Conservation (phyloP, 2,329 filamentous ascomycete genomes). For the Epichloe uncinata region DNA sequence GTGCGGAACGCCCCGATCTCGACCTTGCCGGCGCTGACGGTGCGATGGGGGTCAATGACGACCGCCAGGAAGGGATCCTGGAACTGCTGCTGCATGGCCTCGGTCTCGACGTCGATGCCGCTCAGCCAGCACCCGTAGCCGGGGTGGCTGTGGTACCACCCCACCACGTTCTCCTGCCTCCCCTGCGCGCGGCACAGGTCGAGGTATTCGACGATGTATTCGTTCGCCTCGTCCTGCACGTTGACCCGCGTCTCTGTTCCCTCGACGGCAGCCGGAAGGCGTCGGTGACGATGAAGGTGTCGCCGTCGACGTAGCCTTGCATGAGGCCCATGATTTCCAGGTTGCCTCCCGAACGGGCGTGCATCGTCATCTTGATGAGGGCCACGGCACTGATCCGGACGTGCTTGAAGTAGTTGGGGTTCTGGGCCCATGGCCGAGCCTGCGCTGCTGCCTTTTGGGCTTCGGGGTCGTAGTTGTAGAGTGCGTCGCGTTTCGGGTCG, state of each 20-base stretch:
- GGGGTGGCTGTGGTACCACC: slow-evolving; percentile 97
- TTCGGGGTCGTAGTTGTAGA: slow-evolving; percentile 67
- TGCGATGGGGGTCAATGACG: slow-evolving; percentile 92
- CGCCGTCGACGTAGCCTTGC: slow-evolving; percentile 81
- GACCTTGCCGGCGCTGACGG: slow-evolving; percentile 86
- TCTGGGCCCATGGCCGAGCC: slow-evolving; percentile 59
- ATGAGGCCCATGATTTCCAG: slow-evolving; percentile 97
- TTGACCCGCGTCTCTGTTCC: slow-evolving; percentile 98
- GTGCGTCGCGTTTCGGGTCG: slow-evolving; percentile 76
- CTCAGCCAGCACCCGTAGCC: slow-evolving; percentile 97
- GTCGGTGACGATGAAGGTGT: slow-evolving; percentile 85
- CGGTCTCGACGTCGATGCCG: slow-evolving; percentile 87
- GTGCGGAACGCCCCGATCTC: slow-evolving; percentile 96
- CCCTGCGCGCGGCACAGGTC: slow-evolving; percentile 61
- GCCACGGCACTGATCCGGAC: slow-evolving; percentile 90
- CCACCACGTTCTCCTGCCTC: slow-evolving; percentile 80
- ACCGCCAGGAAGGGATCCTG: slow-evolving; percentile 89
- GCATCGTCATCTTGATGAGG: slow-evolving; percentile 98
- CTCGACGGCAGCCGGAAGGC: slow-evolving; percentile 85
- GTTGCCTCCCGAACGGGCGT: slow-evolving; percentile 83
- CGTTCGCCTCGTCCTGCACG: slow-evolving; percentile 87
- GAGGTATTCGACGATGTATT: slow-evolving; percentile 88
- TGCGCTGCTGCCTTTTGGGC: slow-evolving; percentile 54
- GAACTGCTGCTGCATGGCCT: slow-evolving; percentile 72
- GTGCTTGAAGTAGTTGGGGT: slow-evolving; percentile 81